These are phyloP conservation scores for Apophysomyces trapeziformis DNA, from an alignment of 371 early-diverging fungal genomes.

Conservation along the genomic window DNA sequence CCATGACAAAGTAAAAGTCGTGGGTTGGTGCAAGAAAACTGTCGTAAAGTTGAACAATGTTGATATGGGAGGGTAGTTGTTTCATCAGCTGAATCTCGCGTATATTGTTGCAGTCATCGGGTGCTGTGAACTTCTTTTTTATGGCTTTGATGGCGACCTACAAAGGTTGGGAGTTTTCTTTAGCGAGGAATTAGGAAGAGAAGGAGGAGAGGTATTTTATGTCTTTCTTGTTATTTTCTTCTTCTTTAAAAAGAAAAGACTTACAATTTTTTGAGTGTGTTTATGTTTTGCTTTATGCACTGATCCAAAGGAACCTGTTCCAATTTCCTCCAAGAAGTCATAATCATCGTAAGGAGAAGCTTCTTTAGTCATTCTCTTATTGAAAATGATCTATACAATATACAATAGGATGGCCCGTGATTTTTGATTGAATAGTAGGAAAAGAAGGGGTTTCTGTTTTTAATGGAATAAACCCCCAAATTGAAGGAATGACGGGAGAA, in stretches of 20 bases:
- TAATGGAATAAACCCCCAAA: background rate
- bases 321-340: slow-evolving; percentile 75
- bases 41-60: slow-evolving; percentile 84
- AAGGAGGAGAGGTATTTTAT: background rate
- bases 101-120: slow-evolving; percentile 75
- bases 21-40: slow-evolving; percentile 76
- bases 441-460: background rate
- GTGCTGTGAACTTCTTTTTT: slow-evolving; percentile 83
- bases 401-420: slow-evolving; percentile 9
- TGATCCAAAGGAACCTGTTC: slow-evolving; percentile 92
- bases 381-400: background rate
- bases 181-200: slow-evolving; percentile 1
- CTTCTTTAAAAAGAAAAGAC: background rate
- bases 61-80: slow-evolving; percentile 70
- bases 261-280: slow-evolving; percentile 73
- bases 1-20: slow-evolving; percentile 90
- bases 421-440: background rate
- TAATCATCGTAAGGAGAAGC: slow-evolving; percentile 60
- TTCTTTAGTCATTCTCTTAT: slow-evolving; percentile 22
- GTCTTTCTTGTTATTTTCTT: background rate
- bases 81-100: slow-evolving; percentile 77
- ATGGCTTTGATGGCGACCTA: slow-evolving; percentile 95
- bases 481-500: background rate
- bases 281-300: slow-evolving; percentile 79
- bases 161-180: background rate